Evolutionary conservation across 257 asterid genomes (phyloP).

Genomic region (Solanum medicagineum): DNA sequence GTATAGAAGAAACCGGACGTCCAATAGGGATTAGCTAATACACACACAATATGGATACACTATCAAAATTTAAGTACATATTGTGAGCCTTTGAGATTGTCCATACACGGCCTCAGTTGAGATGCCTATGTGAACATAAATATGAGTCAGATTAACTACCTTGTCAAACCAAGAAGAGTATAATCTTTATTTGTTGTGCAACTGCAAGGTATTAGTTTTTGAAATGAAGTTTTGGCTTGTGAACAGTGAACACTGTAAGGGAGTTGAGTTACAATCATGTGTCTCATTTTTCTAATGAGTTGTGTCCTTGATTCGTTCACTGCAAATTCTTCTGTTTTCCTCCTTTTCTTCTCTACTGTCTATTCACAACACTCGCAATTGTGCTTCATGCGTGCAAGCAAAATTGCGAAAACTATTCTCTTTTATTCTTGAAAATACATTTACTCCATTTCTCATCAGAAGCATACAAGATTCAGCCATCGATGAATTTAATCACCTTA

Average conservation of each 20-base stretch:
- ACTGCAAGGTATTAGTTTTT: not conserved
- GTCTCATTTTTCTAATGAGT: not conserved
- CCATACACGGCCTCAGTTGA: not conserved
- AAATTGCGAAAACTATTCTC: not conserved
- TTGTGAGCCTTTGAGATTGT: not conserved
- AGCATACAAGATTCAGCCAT: not conserved
- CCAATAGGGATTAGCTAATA: not conserved
- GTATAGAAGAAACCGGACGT: not conserved
- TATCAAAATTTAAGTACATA: not conserved
- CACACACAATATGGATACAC: not conserved
- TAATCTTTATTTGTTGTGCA: not conserved
- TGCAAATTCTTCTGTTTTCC: not conserved
- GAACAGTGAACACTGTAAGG: not conserved
- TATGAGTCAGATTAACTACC: not conserved
- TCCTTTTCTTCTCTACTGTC: not conserved
- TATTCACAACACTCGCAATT: not conserved
- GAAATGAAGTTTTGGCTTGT: not conserved
- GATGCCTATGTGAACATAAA: not conserved
- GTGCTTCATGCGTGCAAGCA: not conserved
- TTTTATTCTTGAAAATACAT: not conserved
- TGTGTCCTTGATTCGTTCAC: not conserved
- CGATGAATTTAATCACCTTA: not conserved
- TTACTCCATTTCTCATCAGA: not conserved
- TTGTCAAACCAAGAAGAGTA: not conserved
- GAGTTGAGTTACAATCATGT: not conserved